These are phyloP conservation scores for Agaricus blazei DNA, from an alignment of 768 basidiomycete species.

Conservation along the genomic window DNA sequence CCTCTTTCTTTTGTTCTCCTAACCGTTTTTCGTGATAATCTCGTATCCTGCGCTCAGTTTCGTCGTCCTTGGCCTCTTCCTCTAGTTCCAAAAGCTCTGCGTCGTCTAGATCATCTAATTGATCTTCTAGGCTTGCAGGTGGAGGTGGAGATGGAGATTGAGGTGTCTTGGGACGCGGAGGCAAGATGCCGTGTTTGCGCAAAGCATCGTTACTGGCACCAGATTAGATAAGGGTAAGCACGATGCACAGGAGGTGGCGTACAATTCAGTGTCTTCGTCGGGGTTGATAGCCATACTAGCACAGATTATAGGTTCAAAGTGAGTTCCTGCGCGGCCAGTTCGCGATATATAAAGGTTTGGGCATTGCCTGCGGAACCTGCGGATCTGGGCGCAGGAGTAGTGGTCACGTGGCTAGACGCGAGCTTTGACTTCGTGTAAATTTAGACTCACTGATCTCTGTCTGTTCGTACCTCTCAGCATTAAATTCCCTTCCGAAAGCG, in stretches of 20 bases:
- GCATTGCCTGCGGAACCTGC: conserved; percentile 11
- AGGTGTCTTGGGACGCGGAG: conserved; percentile 62
- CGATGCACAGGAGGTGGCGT: conserved; percentile 22
- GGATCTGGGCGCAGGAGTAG: neutral
- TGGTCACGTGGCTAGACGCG: conserved; percentile 3
- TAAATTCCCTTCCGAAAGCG: too few relatives aligned
- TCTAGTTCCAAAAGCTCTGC: conserved; percentile 63
- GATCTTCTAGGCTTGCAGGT: conserved; percentile 64
- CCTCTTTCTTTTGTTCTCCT: conserved; percentile 52
- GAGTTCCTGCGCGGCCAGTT: neutral
- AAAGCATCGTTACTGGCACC: conserved; percentile 83
- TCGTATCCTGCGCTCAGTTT: conserved; percentile 69
- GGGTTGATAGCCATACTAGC: conserved; percentile 65
- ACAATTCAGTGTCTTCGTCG: conserved; percentile 97
- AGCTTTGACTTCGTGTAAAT: neutral
- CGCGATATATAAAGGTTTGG: neutral
- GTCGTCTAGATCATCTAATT: conserved; percentile 58
- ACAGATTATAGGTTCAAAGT: neutral
- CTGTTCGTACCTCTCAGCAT: too few relatives aligned
- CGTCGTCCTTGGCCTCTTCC: conserved; percentile 73
- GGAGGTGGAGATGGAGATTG: conserved; percentile 76
- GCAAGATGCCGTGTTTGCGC: conserved; percentile 88
- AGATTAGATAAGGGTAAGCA: conserved; percentile 1
- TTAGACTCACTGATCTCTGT: neutral
- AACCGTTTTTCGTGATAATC: conserved; percentile 60